These are phyloP conservation scores for Sporisorium reilianum DNA, from an alignment of 1,284 basidiomycete species.

Conservation along the genomic window DNA sequence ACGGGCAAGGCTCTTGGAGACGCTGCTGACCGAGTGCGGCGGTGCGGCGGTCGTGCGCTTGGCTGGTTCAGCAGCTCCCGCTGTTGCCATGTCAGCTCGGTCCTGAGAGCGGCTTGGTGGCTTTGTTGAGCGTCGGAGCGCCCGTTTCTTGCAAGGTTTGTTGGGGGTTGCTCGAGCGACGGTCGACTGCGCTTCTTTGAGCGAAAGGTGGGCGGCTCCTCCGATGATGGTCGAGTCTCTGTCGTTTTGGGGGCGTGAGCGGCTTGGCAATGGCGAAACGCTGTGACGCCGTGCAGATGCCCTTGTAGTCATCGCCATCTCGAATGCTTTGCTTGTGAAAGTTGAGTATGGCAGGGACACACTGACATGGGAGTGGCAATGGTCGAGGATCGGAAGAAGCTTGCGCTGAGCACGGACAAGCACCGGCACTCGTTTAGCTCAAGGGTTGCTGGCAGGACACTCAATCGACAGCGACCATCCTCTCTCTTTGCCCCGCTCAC, in stretches of 20 bases:
- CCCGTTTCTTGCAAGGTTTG: not conserved
- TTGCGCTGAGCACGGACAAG: not conserved
- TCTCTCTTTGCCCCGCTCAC: not conserved
- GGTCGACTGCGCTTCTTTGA: constrained; percentile 4
- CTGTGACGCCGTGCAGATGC: constrained; percentile 6
- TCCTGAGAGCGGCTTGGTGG: not conserved
- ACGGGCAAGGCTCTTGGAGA: not conserved
- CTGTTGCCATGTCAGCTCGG: constrained; percentile 29
- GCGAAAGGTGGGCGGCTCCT: not conserved
- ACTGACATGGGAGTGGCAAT: too few relatives aligned
- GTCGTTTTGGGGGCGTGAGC: not conserved
- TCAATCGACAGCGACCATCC: not conserved
- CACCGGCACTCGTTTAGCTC: not conserved
- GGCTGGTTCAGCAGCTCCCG: constrained; percentile 10
- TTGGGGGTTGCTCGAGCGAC: not conserved
- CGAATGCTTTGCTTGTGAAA: not conserved
- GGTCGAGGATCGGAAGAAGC: not conserved
- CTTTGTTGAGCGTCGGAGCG: constrained; percentile 2
- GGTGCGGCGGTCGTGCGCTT: not conserved
- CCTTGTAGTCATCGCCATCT: constrained; percentile 24
- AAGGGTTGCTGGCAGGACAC: not conserved
- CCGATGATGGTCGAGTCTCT: not conserved
- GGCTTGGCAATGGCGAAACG: not conserved
- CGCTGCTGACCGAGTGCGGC: constrained; percentile 1
- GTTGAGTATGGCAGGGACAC: not conserved